Base-by-base conservation (phyloP, 1,284 basidiomycete genomes). In the Ganoderma sinense region DNA sequence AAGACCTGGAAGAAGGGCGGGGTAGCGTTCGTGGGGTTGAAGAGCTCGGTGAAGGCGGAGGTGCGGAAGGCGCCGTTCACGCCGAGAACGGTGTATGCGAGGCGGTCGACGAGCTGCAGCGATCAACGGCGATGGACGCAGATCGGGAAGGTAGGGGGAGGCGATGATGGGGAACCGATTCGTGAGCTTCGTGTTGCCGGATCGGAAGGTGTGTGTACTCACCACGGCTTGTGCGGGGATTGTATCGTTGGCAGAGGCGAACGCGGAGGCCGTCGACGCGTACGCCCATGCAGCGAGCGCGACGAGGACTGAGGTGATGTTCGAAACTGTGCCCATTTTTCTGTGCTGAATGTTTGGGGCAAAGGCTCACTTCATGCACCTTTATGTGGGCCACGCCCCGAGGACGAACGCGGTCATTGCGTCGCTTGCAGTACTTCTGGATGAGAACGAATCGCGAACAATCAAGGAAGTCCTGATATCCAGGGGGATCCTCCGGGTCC, bases 1-100 rank as follows among this genome's bases (percentile, higher is more conserved):
- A 92, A 92, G 68, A 91, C 82, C 77, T 94, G 91, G 81, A 94
- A 92, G 76, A 91, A 88, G 0, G 91, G 91, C 8, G 88, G 81
- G 0, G 82, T 77, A 6, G 81, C 72, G 69, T 82, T 81, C 5
- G 83, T 83, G 4, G 86, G 85, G 71, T 83, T 84, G 77, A 82
- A 80, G 59, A 77, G 71, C 41, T 75, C 62, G 11, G 71, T 71
- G 66, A 76, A 75, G 29, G 78, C 70, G 39, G 71, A 71, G 26
- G 75, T 65, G 36, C 82, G 78, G 74, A 82, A 82, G 55, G 75
- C 45, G 1, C 74, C 79, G 64, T 78, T 77, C 23, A 67, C 69
- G 7, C 82, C 80, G 8, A 81, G 67, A 5, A 81, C 82, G 7
- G 75, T 76, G 65, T 79, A 79, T 1, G 72, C 73, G 2, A 74